phyloP scores from a whole-genome alignment of 2,329 filamentous ascomycete genomes.

The Hypoxylon sp. region DNA sequence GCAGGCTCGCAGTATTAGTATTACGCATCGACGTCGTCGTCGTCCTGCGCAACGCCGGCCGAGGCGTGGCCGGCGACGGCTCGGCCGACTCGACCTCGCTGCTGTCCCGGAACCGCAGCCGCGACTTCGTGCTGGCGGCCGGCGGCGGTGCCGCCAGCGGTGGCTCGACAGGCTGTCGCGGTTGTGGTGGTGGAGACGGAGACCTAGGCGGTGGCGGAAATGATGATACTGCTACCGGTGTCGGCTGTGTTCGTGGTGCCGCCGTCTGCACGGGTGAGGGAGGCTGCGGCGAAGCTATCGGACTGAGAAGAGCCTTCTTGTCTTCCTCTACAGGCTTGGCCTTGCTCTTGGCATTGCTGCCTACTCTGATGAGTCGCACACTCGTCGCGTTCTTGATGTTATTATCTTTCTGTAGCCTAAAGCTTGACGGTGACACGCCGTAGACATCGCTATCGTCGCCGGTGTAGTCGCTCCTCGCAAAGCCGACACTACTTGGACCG shows the following conservation, averaged over 20 bases:
- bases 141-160: constrained; percentile 17
- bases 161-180: not conserved
- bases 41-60: not conserved
- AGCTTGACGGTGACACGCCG: constrained; percentile 31
- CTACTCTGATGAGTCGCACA: constrained; percentile 44
- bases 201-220: not conserved
- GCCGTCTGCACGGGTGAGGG: constrained; percentile 4
- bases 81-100: constrained; percentile 41
- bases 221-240: constrained; percentile 1
- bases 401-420: constrained; percentile 42
- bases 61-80: constrained; percentile 32
- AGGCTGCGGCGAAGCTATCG: constrained; percentile 18
- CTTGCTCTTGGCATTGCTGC: constrained; percentile 38
- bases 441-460: constrained; percentile 28
- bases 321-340: constrained; percentile 25
- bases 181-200: not conserved
- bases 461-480: constrained; percentile 37
- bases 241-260: not conserved
- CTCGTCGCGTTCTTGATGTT: constrained; percentile 41
- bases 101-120: constrained; percentile 43
- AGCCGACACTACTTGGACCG: constrained; percentile 32
- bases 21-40: constrained; percentile 28
- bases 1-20: constrained; percentile 34
- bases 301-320: constrained; percentile 15
- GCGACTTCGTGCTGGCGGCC: constrained; percentile 33